These are phyloP conservation scores for Jamesozyma lodderae DNA, from an alignment of 805 yeast species.

Conservation along the genomic window DNA sequence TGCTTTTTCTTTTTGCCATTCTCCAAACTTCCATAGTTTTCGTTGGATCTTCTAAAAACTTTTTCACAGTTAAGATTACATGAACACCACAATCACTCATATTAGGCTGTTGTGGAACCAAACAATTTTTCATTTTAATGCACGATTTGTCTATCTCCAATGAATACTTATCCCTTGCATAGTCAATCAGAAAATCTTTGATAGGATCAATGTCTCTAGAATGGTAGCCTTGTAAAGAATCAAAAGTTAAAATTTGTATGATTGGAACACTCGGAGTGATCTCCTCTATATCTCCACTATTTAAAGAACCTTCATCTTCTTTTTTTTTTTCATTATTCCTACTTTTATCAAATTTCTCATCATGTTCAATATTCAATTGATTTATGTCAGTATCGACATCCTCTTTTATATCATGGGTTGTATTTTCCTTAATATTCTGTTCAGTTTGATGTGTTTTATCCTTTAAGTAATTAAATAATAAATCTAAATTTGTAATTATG, in stretches of 20 bases:
- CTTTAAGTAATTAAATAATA: slow-evolving; percentile 12
- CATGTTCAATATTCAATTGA: no score
- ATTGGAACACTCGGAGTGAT: slow-evolving; percentile 14
- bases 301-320: no score
- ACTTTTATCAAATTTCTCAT: background rate
- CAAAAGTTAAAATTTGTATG: slow-evolving; percentile 51
- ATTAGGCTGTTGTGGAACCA: slow-evolving; percentile 78
- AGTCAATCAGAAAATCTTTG: slow-evolving; percentile 50
- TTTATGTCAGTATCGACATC: no score
- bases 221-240: slow-evolving; percentile 54
- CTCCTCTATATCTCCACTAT: no score
- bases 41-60: slow-evolving; percentile 43
- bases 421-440: no score
- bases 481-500: slow-evolving; percentile 48
- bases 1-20: slow-evolving; percentile 14
- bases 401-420: background rate
- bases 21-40: slow-evolving; percentile 46
- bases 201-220: slow-evolving; percentile 49
- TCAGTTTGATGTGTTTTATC: slow-evolving; percentile 1
- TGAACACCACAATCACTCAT: slow-evolving; percentile 93
- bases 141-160: slow-evolving; percentile 38
- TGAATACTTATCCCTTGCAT: slow-evolving; percentile 56
- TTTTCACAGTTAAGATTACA: slow-evolving; percentile 63
- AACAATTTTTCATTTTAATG: slow-evolving; percentile 41
- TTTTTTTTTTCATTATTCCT: background rate